Percentiles rank a stretch among this genome's conserved stretches.
phyloP scores from a whole-genome alignment of 2,329 filamentous ascomycete genomes.

The Ramularia endophylla region DNA sequence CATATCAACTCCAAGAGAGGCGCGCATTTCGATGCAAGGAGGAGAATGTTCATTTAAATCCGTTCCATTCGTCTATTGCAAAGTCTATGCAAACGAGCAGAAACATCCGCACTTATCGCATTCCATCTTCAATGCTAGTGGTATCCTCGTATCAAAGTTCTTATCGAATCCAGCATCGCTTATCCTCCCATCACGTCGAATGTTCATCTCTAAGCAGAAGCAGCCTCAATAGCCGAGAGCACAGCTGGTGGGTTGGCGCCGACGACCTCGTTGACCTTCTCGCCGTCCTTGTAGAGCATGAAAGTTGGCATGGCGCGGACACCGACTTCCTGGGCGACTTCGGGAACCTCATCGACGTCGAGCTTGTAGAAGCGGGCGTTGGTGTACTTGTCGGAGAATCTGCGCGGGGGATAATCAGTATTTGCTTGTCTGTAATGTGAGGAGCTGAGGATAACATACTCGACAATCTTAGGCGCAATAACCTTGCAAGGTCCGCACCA shows the following conservation, averaged over 20 bases:
- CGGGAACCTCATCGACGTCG: slow-evolving; percentile 77
- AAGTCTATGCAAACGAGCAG: too few species aligned
- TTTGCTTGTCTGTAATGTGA: too few species aligned
- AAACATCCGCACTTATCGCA: not conserved
- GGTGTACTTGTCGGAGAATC: slow-evolving; percentile 55
- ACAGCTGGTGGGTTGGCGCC: slow-evolving; percentile 75
- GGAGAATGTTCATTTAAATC: too few species aligned
- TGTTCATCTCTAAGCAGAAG: slow-evolving; percentile 7
- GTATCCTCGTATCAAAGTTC: not conserved
- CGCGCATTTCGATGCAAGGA: too few species aligned
- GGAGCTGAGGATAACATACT: slow-evolving; percentile 37
- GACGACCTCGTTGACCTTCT: slow-evolving; percentile 66
- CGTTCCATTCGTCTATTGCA: too few species aligned
- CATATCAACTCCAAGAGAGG: too few species aligned
- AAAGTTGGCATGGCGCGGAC: slow-evolving; percentile 94
- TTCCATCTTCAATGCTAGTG: not conserved
- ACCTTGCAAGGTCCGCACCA: slow-evolving; percentile 97
- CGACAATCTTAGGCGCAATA: slow-evolving; percentile 69
- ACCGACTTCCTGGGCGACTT: slow-evolving; percentile 68
- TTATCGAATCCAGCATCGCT: not conserved
- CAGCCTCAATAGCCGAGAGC: slow-evolving; percentile 44
- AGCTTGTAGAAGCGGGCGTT: slow-evolving; percentile 76
- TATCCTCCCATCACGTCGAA: not conserved
- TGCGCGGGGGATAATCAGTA: slow-evolving; percentile 26
- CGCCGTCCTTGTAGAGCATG: slow-evolving; percentile 71